Evolutionary conservation across 176 grass and related monocot species (phyloP).

Genomic region (Cenchrus purpureus): DNA sequence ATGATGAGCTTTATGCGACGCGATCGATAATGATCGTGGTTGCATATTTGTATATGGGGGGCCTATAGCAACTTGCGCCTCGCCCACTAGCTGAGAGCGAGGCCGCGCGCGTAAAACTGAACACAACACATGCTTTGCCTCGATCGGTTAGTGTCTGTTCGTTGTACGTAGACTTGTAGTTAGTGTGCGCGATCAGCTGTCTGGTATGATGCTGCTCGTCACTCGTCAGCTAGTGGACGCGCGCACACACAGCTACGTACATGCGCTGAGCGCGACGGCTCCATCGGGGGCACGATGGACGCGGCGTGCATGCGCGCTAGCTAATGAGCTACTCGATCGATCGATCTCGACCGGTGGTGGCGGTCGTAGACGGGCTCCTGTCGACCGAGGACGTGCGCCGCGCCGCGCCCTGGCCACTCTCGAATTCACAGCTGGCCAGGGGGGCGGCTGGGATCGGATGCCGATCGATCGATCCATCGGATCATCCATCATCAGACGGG

Average conservation of each 20-base stretch:
- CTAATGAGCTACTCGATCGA: not conserved
- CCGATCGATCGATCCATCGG: not conserved
- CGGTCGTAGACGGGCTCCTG: not conserved
- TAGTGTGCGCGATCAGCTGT: not conserved
- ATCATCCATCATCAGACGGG: not conserved
- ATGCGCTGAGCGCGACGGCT: slow-evolving; percentile 20
- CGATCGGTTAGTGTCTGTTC: no score
- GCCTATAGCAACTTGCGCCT: slow-evolving; percentile 40
- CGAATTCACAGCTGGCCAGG: not conserved
- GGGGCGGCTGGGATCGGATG: not conserved
- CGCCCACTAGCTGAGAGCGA: slow-evolving; percentile 19
- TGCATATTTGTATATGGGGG: slow-evolving; percentile 31
- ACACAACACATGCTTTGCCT: not conserved
- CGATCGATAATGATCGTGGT: not conserved
- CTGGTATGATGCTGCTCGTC: not conserved
- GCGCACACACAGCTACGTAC: no score
- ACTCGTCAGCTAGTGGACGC: no score
- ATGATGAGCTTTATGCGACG: not conserved
- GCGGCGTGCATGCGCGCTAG: slow-evolving; percentile 35
- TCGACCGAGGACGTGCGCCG: not conserved
- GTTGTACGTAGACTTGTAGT: not conserved
- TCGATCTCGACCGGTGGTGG: not conserved
- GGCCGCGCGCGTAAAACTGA: slow-evolving; percentile 13
- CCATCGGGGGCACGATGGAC: not conserved
- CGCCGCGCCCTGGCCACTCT: not conserved